Evolutionary conservation across 1,284 basidiomycete species (phyloP), one percentile per base, ranked within the genome.

Genomic region (Salmacisia buchloeana): DNA sequence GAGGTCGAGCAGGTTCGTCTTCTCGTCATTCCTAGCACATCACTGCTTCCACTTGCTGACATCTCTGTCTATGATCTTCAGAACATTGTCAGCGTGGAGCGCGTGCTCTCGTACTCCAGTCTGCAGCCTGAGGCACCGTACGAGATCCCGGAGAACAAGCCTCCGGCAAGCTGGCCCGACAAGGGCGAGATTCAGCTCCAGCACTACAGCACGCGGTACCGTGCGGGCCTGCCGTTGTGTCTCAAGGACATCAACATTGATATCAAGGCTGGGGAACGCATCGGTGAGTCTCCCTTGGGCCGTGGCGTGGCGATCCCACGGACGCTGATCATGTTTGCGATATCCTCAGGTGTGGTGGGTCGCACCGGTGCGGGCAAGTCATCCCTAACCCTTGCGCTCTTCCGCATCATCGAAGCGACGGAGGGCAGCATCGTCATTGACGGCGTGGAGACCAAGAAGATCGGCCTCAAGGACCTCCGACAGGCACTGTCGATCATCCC

Each of bases 281-380:
- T 96, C 58, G 92, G 91, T 43, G 41, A 43, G 41, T 21, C 18
- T 43, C 18, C 41, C 15, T 43, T 15, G 23, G 81, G 25, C 3
- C 25, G 13, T 36, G 10, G 15, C 25, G 13, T 34, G 6, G 21
- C 25, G 13, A 27, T 9, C 6, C 2, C 21, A 15, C n/a, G 15
- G 18, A 18, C 41, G 18, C 41, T n/a, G 18, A 43, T 43, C 10
- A 2, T 43, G 18, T 43, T 38, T 38, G 7, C 15, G 35, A 38
- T 34, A 23, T 41, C 31, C 7, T 6, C 15, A 43, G 74, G 73
- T 10, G 75, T 77, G 7, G 72, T 74, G 2, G 93, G 93, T 1
- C 83, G 93, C 65, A 97, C 94, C 0, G 92, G 94, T 1, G 90
- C 91, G n/a, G 93, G 93, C 66, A 96, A 96, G 82, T 89, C 87